phyloP scores from a whole-genome alignment of 2,329 filamentous ascomycete genomes.

The Ceratocystis cacaofunesta region DNA sequence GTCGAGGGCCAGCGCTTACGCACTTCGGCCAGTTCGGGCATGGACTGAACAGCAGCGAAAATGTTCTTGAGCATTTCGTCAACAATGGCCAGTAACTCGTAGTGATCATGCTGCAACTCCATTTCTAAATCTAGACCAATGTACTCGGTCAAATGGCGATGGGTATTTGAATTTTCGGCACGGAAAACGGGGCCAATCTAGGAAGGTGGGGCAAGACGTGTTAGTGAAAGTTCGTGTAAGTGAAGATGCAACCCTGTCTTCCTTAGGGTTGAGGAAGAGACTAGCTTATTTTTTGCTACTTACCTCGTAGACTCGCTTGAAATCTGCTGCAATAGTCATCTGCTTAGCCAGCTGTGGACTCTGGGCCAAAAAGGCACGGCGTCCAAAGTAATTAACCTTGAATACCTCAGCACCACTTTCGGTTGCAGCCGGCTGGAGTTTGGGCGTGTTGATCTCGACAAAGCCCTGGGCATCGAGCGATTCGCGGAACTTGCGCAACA shows the following conservation, averaged over 20 bases:
- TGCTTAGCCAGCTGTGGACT: constrained; percentile 88
- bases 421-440: constrained; percentile 76
- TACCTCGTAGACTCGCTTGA: constrained; percentile 70
- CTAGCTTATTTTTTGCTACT: constrained; percentile 20
- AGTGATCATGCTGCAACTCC: constrained; percentile 76
- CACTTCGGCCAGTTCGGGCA: constrained; percentile 59
- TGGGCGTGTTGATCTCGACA: constrained; percentile 87
- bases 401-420: constrained; percentile 88
- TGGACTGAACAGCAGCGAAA: constrained; percentile 29
- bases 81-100: constrained; percentile 67
- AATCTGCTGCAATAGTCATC: constrained; percentile 80
- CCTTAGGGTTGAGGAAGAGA: background rate
- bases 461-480: constrained; percentile 64
- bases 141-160: constrained; percentile 86
- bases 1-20: constrained; percentile 76
- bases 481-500: constrained; percentile 65
- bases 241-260: background rate
- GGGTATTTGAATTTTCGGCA: constrained; percentile 90
- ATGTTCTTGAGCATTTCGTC: constrained; percentile 72
- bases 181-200: constrained; percentile 73
- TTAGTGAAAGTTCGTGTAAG: background rate
- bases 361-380: constrained; percentile 76
- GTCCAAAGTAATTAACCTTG: constrained; percentile 79
- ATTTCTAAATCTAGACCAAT: constrained; percentile 89
- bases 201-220: background rate